phyloP scores from a whole-genome alignment of 2,329 filamentous ascomycete genomes.

The Claviceps fusiformis region DNA sequence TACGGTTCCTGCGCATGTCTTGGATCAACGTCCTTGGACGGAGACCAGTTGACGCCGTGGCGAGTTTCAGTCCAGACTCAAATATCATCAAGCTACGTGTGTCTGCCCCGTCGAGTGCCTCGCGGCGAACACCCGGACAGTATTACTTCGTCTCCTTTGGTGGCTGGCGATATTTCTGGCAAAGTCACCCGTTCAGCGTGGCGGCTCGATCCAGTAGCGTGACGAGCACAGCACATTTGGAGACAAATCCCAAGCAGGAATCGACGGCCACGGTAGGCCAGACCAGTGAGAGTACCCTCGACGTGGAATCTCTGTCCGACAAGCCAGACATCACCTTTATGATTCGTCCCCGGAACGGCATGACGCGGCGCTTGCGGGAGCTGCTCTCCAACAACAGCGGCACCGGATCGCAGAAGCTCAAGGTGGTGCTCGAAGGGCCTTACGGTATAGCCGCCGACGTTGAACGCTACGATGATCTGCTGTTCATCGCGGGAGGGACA shows the following conservation, averaged over 20 bases:
- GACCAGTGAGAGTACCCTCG: background rate
- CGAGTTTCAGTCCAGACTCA: background rate
- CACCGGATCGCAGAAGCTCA: background rate
- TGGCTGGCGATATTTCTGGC: constrained; percentile 19
- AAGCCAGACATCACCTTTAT: constrained; percentile 19
- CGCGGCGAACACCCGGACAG: constrained; percentile 21
- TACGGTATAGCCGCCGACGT: background rate
- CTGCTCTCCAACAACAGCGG: constrained; percentile 9
- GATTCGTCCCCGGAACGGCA: constrained; percentile 23
- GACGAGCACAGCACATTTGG: background rate
- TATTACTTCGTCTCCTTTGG: constrained; percentile 27
- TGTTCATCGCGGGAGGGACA: constrained; percentile 24
- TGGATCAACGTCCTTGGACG: constrained; percentile 18
- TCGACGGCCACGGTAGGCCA: background rate
- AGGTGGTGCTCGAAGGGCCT: background rate
- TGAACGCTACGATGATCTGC: background rate
- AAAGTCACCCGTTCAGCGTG: constrained; percentile 29
- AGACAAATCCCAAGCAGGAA: background rate
- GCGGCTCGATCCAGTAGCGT: constrained; percentile 9
- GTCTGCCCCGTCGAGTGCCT: background rate
- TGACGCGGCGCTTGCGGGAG: constrained; percentile 19
- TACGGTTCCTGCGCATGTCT: constrained; percentile 26
- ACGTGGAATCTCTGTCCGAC: background rate
- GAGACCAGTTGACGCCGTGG: background rate
- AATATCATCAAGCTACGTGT: background rate